Evolutionary conservation across 108 stramenopile genomes (phyloP).

Genomic region (Fragilaria crotonensis): DNA sequence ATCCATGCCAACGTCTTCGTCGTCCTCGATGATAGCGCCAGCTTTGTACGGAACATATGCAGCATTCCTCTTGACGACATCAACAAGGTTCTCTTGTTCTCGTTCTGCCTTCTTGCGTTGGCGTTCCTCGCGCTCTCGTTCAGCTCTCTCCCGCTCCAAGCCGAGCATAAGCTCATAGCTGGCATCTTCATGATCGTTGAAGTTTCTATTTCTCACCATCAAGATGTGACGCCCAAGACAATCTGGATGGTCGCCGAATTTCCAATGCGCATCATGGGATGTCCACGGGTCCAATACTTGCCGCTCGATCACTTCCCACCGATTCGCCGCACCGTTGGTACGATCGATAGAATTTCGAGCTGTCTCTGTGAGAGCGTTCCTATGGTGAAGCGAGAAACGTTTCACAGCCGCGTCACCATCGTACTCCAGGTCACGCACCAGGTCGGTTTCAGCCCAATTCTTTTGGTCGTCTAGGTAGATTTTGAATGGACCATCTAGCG

Average conservation of each 20-base stretch:
- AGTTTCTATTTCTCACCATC: slow-evolving; percentile 46
- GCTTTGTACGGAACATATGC: slow-evolving; percentile 45
- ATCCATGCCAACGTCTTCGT: slow-evolving; percentile 42
- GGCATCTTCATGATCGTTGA: slow-evolving; percentile 52
- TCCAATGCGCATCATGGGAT: slow-evolving; percentile 43
- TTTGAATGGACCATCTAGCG: slow-evolving; percentile 57
- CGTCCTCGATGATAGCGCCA: slow-evolving; percentile 23
- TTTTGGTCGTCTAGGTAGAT: slow-evolving; percentile 64
- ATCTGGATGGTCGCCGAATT: slow-evolving; percentile 48
- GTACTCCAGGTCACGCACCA: slow-evolving; percentile 71
- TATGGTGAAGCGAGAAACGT: slow-evolving; percentile 31
- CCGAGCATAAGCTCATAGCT: slow-evolving; percentile 64
- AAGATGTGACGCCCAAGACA: slow-evolving; percentile 53
- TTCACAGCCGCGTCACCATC: slow-evolving; percentile 56
- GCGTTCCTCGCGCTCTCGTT: slow-evolving; percentile 38
- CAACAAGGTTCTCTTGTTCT: slow-evolving; percentile 40
- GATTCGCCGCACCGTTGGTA: slow-evolving; percentile 22
- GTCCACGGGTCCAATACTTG: slow-evolving; percentile 41
- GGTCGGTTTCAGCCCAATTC: slow-evolving; percentile 76
- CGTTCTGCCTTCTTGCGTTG: slow-evolving; percentile 24
- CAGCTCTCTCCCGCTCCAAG: slow-evolving; percentile 51
- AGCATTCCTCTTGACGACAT: slow-evolving; percentile 46
- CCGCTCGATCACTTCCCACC: slow-evolving; percentile 38
- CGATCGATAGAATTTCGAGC: slow-evolving; percentile 13
- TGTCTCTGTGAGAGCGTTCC: slow-evolving; percentile 27